Base-by-base conservation (phyloP, 139 green algal genomes). In the Chlorella sp. region DNA sequence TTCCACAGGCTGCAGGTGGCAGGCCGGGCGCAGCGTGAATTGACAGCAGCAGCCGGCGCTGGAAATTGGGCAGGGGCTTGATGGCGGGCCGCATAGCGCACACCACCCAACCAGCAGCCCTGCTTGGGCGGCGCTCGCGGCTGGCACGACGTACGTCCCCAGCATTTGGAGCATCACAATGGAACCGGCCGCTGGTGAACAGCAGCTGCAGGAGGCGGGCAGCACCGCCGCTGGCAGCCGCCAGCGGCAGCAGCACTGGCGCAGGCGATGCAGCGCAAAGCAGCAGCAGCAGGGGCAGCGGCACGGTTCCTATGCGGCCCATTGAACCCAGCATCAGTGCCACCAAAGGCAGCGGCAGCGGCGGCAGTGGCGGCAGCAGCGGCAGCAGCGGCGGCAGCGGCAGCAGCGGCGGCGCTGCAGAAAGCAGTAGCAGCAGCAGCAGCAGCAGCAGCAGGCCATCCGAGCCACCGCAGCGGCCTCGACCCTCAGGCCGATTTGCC, bases 171-270 rank as follows among this genome's bases (percentile, higher is more conserved):
- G 51, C 51, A 60, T 20, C 51, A 34, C 63, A 36, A 13, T 38
- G 63, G 63, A 30, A 5, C 13, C 47, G 74, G n/a, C n/a, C 1
- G 32, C 36, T 60, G 57, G 75, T 36, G 57, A 4, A 21, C 74
- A 56, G 74, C 74, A 51, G 36, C 3, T 7, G 60, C 25, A 30
- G 57, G 34, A 25, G 34, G 36, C 36, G 34, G 23, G 16, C 28
- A 18, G 57, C 57, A 21, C 57, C 39, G 72, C 25, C 28, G 62
- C 23, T 18, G 74, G 51, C 28, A 70, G 76, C 60, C 63, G 60
- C 17, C 63, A 65, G 39, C 39, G 72, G 78, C 62, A 75, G 63
- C 78, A 75, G n/a, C 62, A 74, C 23, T 57, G 72, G 36, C 30
- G 30, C 15, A 30, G 51, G 51, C 55, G 25, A 32, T 30, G 28